Evolutionary conservation across 306 rosid species (phyloP), one percentile per base, ranked within the genome.

Genomic region (Malus asiatica): DNA sequence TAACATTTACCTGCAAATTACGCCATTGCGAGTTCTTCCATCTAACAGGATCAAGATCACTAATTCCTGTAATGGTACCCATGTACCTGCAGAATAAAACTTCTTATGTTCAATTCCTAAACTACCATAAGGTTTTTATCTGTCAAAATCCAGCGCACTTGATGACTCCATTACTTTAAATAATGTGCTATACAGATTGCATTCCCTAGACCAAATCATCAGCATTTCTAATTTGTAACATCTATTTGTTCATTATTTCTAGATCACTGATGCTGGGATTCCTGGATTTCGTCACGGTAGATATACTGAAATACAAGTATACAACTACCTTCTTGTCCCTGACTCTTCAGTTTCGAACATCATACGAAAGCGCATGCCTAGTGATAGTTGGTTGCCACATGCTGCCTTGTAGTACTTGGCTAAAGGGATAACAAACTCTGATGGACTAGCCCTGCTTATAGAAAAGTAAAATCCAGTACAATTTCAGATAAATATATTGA

Each of bases 11-110:
- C 97, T 90, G 99, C 86, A 95, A 85, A 86, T 89, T 95, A 55
- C 97, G 96, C 99, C 99, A 95, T 81, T 92, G 98, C 19, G 99
- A 95, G 80, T 80, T 91, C 84, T 92, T 95, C 99, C 99, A 95
- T 83, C 97, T 86, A 79, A 85, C 87, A 71, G 98, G 87, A 84
- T 95, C 99, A 71, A 95, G 89, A 82, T 95, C 99, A 78, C 85
- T 88, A 79, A 90, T 86, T 46, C 99, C 99, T 33, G 97, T 95
- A 72, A 95, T 87, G 64, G 99, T 95, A 63, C 99, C 99, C 99
- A 95, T 95, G 77, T 90, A 89, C 85, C 99, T 95, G 93, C 81
- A 80, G 72, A 76, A 77, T 66, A 82, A 76, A 27, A 57, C 48
- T 62, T 30, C 13, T 55, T 22, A 27, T 48, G 66, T 75, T 74